Base-by-base conservation (phyloP, 73 alveolate genomes). In the Breviolum minutum region DNA sequence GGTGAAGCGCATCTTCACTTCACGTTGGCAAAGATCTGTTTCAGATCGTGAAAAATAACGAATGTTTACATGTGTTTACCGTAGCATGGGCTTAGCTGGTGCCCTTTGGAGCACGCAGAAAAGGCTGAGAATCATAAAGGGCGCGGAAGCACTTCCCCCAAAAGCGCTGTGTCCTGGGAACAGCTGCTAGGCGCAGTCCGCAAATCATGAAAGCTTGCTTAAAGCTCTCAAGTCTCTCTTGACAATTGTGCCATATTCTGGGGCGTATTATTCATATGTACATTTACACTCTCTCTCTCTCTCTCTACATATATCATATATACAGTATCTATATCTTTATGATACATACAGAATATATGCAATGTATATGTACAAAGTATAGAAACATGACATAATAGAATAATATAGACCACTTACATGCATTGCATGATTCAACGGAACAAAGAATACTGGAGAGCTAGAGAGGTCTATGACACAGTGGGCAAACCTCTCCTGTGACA, bases 11-110 rank as follows among this genome's bases (percentile, higher is more conserved):
- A 30, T 70, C 24, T 63, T 90, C 87, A 63, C 97, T 32, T 62
- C 87, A 68, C 81, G 70, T 24, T 74, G 12, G 97, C 87, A 77
- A 48, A 71, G 74, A 71, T 90, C 97, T 90, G 97, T 90, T 90
- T 70, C 97, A 90, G 97, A 90, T 69, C 88, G 20, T 77, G 74
- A 60, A 22, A 68, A 90, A 54, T 29, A 90, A 89, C 77, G 40
- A 77, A 26, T 27, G 32, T 29, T 73, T 26, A 29, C 83, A 26
- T 29, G 29, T 27, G 62, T 30, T 62, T 62, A 62, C 80, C 77
- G 71, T 8, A 63, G 79, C 62, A 61, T 61, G n/a, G 30, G 26
- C 81, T 29, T 20, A 10, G 54, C 68, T 27, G 32, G 82, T 70
- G 68, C 95, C 79, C 77, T 87, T 63, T 63, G 48, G 70, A 64